Conservation (phyloP, 1,284 basidiomycete genomes). For the Trametes versicolor region DNA sequence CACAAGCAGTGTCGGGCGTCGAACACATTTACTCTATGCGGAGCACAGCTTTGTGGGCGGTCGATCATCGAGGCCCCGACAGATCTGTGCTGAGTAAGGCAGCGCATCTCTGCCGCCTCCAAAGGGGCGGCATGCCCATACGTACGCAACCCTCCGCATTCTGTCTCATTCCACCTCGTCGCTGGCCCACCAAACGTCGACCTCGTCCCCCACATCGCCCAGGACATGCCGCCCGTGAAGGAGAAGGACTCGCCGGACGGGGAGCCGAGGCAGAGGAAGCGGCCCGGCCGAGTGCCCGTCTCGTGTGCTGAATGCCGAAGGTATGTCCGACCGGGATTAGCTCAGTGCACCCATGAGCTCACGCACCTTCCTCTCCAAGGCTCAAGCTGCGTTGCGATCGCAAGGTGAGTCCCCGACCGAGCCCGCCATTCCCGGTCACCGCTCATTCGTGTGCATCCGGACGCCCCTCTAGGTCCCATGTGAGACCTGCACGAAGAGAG, state of each 20-base stretch:
- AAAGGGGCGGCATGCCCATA: conserved; percentile 2
- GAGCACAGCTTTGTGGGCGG: conserved; percentile 5
- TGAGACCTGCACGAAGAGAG: conserved; percentile 74
- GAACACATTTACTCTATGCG: not conserved
- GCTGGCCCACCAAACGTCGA: not conserved
- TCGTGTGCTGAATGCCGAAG: conserved; percentile 79
- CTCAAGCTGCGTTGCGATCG: conserved; percentile 80
- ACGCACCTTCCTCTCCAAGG: conserved; percentile 43
- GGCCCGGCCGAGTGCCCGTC: conserved; percentile 64
- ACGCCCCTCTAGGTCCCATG: conserved; percentile 63
- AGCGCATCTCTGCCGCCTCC: not conserved
- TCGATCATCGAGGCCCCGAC: conserved; percentile 3
- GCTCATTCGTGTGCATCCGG: not conserved
- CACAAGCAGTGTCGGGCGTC: not conserved
- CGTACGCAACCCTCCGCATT: conserved; percentile 1
- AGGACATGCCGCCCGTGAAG: conserved; percentile 29
- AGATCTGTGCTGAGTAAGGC: conserved; percentile 14
- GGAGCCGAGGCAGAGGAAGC: conserved; percentile 46
- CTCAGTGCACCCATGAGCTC: not conserved
- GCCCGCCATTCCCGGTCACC: not conserved
- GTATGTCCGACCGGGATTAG: conserved; percentile 40
- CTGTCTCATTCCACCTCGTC: not conserved
- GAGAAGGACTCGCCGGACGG: conserved; percentile 33
- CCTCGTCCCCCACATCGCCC: not conserved
- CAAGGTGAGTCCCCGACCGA: conserved; percentile 52